Evolutionary conservation across 1,284 basidiomycete genomes (phyloP), one percentile per base, ranked within the genome.

Genomic region (Trametes pubescens): DNA sequence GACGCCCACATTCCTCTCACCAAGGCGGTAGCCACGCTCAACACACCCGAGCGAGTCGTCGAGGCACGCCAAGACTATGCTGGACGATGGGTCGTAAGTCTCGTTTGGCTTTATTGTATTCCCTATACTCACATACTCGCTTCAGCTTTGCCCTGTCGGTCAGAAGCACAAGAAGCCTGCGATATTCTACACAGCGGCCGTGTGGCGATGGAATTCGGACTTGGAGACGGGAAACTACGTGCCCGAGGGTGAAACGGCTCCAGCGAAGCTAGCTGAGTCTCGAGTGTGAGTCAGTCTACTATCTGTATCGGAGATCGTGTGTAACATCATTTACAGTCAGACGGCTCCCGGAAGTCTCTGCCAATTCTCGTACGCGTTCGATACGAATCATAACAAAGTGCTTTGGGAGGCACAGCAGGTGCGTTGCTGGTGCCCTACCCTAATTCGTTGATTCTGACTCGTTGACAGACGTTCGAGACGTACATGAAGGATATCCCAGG

Each of bases 191-290:
- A 35, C 32, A 4, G 32, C 49, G 3, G 29, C 32, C 21, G 32
- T 51, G 2, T 51, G 49, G 49, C 24, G 49, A 16, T 51, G 29
- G 32, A 35, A 51, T 18, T 35, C 32, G 1, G 34, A 35, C 21
- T 7, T 51, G n/a, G 32, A 51, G 32, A 51, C 49, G 8, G 49
- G 49, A 7, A 51, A 51, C n/a, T 51, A n/a, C n/a, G 49, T 51
- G 2, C 49, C 49, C 13, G 7, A 3, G 8, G 49, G 18, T 10
- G 49, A 35, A 21, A 35, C 21, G 9, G 32, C 49, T 11, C 32
- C 43, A 8, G n/a, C 29, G 4, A 35, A 35, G 7, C 32, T 51
- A 7, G 32, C 14, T 1, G 49, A 51, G 14, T 35, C 49, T 3
- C 49, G 49, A 2, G 21, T 51, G 49, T 51, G 18, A 35, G 49